Base-by-base conservation (phyloP, 768 basidiomycete species). In the Mycena olivaceomarginata region DNA sequence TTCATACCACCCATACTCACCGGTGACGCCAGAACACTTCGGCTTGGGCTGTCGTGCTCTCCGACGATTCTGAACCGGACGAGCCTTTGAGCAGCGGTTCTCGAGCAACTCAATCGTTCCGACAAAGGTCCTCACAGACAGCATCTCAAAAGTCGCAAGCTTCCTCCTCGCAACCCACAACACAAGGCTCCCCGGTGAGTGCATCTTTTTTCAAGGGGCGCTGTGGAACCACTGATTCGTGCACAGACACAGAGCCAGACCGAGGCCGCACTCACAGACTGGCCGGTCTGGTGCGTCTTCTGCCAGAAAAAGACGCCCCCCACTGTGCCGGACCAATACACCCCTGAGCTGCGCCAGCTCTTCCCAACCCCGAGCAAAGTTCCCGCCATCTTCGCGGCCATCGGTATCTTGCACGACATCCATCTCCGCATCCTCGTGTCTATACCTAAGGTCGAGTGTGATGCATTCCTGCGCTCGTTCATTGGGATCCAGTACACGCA, bases 351-450 rank as follows among this genome's bases (percentile, higher is more conserved):
- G 11, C 69, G 69, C 45, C 22, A 25, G 6, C 63, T 70, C 10
- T 76, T 76, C 37, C n/a, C 63, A 4, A 59, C 64, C 37, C 16
- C 63, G 3, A 31, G 8, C 37, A 51, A 66, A 6, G 20, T 48
- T 10, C 20, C 57, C 25, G 63, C 10, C 4, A 45, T 60, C 48
- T 41, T 76, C 9, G 20, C 31, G 11, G 25, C 53, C 16, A 25
- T 76, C 20, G 75, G 75, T 8, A 70, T 76, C 39, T 39, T 71
- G 11, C 75, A 70, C 39, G 75, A 76, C 56, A n/a, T 70, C 31
- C 75, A 76, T 37, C 64, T 76, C 31, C 68, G 57, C 11, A 25
- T 70, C 56, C 25, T 76, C 18, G 63, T 64, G 3, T 25, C 56
- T 11, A 13, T 64, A 5, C 5, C 15, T 40, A 39, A 41, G 15